Evolutionary conservation across 2,329 filamentous ascomycete genomes (phyloP), one percentile per base, ranked within the genome.

Genomic region (Cyphellophora attinorum): DNA sequence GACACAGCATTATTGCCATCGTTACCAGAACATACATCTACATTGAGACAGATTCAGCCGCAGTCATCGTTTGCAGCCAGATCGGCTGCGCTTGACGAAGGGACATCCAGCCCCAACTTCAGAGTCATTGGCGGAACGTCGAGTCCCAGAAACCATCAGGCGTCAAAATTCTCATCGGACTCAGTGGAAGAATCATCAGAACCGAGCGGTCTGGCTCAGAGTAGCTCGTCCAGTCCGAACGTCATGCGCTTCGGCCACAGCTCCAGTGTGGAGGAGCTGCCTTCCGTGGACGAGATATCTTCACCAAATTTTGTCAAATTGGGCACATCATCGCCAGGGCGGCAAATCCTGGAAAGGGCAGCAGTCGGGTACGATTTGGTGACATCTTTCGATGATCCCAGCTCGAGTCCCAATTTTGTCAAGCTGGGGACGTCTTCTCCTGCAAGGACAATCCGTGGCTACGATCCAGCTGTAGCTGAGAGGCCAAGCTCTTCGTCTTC

Each of bases 381-480:
- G 5, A 13, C 18, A n/a, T 11, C 19, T 17, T 31, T 19, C 14
- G 19, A 25, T 27, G 55, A 51, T 19, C 48, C 50, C 16, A 52
- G 57, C 1, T 62, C 58, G 19, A 61, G 58, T 37, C 58, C 59
- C 27, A 62, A 60, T 41, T 50, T 62, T 33, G 48, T 63, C 16
- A 60, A 35, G 58, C 53, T 45, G 43, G 58, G 33, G 57, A 61
- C 41, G 48, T 62, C 39, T 39, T 61, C 33, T 51, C 53, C 27
- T 41, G 51, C 30, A 48, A 50, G 21, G 12, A 62, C 59, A 38
- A 34, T 38, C 25, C 42, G 42, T 15, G 45, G 53, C 2, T 52
- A 51, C 4, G 56, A 55, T 2, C 56, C 51, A 35, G 47, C 55
- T 4, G 51, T 54, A 4, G 53, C 51, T 12, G 58, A 60, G 1